Base-by-base conservation (phyloP, 768 basidiomycete genomes). In the Neoboletus subvelutipes region DNA sequence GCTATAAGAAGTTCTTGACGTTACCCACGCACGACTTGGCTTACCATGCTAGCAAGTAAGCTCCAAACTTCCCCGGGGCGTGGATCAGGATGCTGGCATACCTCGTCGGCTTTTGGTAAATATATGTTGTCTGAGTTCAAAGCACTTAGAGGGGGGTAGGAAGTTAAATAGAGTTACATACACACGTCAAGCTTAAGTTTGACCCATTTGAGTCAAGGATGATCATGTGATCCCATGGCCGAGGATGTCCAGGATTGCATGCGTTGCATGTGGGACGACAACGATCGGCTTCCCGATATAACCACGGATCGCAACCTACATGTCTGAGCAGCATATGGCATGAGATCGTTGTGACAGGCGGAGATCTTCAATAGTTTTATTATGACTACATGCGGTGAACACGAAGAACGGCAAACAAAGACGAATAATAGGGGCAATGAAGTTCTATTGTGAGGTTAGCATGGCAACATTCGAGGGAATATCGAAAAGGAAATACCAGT, bases 151-250 rank as follows among this genome's bases (percentile, higher is more conserved):
- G 11, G 37, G 20, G 45, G 15, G 2, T 22, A 50, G 22, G 33
- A 40, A 34, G 55, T 56, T 39, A 60, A 60, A 64, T 57, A 39
- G 57, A 50, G 57, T 68, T 64, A 62, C 58, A 65, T 60, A 63
- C 55, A 6, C 53, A 42, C 31, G 46, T 52, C 55, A 65, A 63
- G 56, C 63, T 67, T 62, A 65, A 52, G 65, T 67, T 67, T 65
- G 52, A 51, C 48, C 63, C 46, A 40, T 43, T 34, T 39, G 37
- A 18, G n/a, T 49, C 31, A 45, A 42, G 29, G 41, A 36, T 24
- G 34, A 41, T 50, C 56, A 64, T 50, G 49, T 59, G 45, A 55
- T 43, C 36, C 41, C 41, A 26, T 37, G 11, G 18, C 46, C 37
- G 31, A 41, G 46, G 26, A 24, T 24, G 18, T 24, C 18, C 49